Percentiles rank a stretch among this genome's conserved stretches.
Evolutionary conservation across 306 rosid genomes (phyloP).

Genomic region (Lablab purpureus): DNA sequence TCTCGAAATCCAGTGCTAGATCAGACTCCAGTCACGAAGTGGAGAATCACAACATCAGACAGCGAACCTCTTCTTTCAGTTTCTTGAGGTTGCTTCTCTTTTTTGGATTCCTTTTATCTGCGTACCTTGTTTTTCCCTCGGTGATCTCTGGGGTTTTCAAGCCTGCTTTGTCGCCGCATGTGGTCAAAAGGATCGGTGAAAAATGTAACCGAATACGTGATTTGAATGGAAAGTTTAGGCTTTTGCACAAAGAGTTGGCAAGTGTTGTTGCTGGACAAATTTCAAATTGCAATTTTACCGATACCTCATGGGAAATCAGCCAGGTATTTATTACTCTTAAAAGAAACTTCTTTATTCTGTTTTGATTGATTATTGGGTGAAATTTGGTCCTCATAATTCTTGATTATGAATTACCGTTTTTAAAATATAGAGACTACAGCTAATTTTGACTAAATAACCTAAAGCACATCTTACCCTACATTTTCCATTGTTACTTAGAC

Average conservation of each 20-base stretch:
- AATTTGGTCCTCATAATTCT: not conserved
- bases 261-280: constrained; percentile 54
- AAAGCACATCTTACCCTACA: not conserved
- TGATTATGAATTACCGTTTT: not conserved
- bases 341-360: not conserved
- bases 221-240: constrained; percentile 71
- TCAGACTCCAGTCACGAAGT: constrained; percentile 15
- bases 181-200: constrained; percentile 58
- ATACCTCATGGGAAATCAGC: constrained; percentile 65
- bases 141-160: constrained; percentile 49
- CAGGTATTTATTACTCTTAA: constrained; percentile 59
- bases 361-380: not conserved
- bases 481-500: not conserved
- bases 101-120: constrained; percentile 56
- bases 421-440: not conserved
- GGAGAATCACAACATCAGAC: constrained; percentile 23
- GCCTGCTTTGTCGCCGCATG: constrained; percentile 56
- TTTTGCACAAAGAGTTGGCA: constrained; percentile 68
- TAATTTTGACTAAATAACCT: too few species aligned
- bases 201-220: constrained; percentile 54
- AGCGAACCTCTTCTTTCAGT: constrained; percentile 15
- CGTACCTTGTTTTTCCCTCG: constrained; percentile 48
- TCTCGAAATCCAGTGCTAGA: constrained; percentile 50
- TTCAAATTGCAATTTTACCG: constrained; percentile 68
- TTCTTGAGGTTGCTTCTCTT: constrained; percentile 44